Conservation (phyloP, 2,329 filamentous ascomycete genomes). For the Fusarium devonianum region DNA sequence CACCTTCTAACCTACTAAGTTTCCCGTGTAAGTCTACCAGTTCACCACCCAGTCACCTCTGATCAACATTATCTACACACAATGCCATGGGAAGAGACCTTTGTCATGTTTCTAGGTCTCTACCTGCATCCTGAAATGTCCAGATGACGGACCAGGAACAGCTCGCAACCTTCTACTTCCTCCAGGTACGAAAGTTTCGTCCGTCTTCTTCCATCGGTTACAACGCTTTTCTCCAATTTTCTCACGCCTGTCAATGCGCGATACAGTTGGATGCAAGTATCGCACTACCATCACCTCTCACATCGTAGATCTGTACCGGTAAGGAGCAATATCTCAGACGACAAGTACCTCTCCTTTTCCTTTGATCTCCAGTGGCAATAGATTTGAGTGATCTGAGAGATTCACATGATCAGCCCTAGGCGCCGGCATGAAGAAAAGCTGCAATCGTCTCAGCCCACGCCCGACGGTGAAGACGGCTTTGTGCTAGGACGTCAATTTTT, state of each 20-base stretch:
- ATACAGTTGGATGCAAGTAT: conserved; percentile 28
- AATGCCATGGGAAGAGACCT: conserved; percentile 21
- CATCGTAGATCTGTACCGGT: conserved; percentile 33
- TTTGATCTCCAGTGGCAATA: conserved; percentile 2
- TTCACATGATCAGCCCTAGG: conserved; percentile 3
- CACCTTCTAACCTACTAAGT: not conserved
- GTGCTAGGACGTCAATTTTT: no score
- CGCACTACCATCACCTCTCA: conserved; percentile 22
- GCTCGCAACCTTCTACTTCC: no score
- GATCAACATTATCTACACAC: conserved; percentile 20
- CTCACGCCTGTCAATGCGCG: conserved; percentile 17
- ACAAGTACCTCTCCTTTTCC: conserved; percentile 30
- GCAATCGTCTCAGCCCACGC: conserved; percentile 15
- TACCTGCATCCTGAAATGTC: no score
- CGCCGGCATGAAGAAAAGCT: conserved; percentile 1
- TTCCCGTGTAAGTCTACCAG: conserved; percentile 27
- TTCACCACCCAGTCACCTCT: conserved; percentile 27
- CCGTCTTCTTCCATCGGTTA: no score
- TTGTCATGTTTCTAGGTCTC: no score
- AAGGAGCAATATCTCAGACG: conserved; percentile 16
- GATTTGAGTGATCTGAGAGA: conserved; percentile 7
- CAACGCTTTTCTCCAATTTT: conserved; percentile 31
- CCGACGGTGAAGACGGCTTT: not conserved
- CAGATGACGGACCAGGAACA: no score
- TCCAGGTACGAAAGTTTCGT: conserved; percentile 11